A percentile compares a stretch with the other conserved stretches of the same genome.
These are phyloP conservation scores for Colletotrichum tanaceti DNA, from an alignment of 2,329 filamentous ascomycete species.

Conservation along the genomic window DNA sequence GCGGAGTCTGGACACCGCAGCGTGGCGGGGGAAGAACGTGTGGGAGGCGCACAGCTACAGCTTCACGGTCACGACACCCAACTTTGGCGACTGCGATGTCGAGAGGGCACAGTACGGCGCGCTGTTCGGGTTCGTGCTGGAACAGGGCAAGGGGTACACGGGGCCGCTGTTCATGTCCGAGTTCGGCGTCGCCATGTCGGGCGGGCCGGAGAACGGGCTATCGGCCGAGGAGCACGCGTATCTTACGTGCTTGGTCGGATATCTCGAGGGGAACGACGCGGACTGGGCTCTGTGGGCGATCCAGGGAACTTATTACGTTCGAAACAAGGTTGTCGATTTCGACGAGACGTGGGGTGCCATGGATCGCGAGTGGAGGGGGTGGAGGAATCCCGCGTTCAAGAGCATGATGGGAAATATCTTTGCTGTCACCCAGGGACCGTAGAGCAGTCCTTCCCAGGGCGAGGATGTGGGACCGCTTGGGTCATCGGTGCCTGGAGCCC, in stretches of 20 bases:
- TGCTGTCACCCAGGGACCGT: conserved; percentile 52
- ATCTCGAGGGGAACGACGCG: conserved; percentile 66
- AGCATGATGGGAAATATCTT: conserved; percentile 54
- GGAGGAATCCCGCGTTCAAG: conserved; percentile 53
- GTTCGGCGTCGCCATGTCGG: conserved; percentile 65
- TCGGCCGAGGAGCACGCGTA: conserved; percentile 59
- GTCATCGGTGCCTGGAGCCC: not conserved
- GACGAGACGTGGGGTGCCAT: conserved; percentile 66
- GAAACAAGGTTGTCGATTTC: conserved; percentile 60
- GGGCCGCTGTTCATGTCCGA: conserved; percentile 69
- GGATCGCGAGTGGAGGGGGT: conserved; percentile 55
- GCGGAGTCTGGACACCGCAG: conserved; percentile 56
- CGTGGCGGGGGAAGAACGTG: conserved; percentile 64
- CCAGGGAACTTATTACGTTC: conserved; percentile 68
- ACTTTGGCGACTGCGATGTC: conserved; percentile 56
- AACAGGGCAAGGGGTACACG: conserved; percentile 59
- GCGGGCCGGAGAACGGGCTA: conserved; percentile 55
- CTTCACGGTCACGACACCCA: conserved; percentile 62
- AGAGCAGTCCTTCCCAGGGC: conserved; percentile 14
- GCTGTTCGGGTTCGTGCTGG: conserved; percentile 64
- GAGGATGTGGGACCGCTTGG: not conserved
- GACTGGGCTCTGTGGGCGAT: conserved; percentile 71
- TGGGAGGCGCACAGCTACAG: conserved; percentile 71
- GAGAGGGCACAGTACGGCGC: conserved; percentile 58
- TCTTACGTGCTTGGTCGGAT: conserved; percentile 63